These are phyloP conservation scores for Mycena vulgaris DNA, from an alignment of 768 basidiomycete species.

Conservation along the genomic window DNA sequence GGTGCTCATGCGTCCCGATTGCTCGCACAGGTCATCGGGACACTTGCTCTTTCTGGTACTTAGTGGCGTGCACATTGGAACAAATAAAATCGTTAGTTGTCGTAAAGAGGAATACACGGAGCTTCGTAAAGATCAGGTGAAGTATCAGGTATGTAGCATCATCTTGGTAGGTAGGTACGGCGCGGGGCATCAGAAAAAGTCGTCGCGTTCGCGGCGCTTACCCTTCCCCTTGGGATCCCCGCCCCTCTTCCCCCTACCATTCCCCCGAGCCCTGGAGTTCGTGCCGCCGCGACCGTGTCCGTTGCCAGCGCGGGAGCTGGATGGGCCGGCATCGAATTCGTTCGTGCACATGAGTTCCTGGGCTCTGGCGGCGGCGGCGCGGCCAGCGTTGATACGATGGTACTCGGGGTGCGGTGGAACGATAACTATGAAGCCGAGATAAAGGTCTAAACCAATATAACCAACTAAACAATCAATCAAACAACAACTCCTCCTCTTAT, in stretches of 20 bases:
- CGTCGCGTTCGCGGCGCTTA: slow-evolving; percentile 3
- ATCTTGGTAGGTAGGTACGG: too few relatives aligned
- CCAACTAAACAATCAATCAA: too few relatives aligned
- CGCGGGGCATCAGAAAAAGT: neutral
- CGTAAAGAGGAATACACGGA: neutral
- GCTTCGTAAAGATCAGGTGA: neutral
- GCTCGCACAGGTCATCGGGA: neutral
- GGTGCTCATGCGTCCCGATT: neutral
- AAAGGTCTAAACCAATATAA: too few relatives aligned
- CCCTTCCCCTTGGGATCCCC: too few relatives aligned
- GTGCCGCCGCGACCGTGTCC: neutral
- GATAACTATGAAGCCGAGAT: too few relatives aligned
- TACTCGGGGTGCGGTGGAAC: too few relatives aligned
- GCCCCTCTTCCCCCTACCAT: neutral
- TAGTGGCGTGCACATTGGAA: neutral
- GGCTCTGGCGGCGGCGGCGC: slow-evolving; percentile 6
- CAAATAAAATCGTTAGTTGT: neutral
- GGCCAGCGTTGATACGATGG: too few relatives aligned
- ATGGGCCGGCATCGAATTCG: neutral
- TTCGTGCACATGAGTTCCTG: neutral
- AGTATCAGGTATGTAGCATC: neutral
- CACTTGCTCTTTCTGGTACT: neutral
- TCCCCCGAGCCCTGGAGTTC: neutral
- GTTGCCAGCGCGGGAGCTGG: neutral
- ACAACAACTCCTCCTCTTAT: too few relatives aligned